Evolutionary conservation across 345 rosid genomes (phyloP).

Genomic region (Raphanus sativus): DNA sequence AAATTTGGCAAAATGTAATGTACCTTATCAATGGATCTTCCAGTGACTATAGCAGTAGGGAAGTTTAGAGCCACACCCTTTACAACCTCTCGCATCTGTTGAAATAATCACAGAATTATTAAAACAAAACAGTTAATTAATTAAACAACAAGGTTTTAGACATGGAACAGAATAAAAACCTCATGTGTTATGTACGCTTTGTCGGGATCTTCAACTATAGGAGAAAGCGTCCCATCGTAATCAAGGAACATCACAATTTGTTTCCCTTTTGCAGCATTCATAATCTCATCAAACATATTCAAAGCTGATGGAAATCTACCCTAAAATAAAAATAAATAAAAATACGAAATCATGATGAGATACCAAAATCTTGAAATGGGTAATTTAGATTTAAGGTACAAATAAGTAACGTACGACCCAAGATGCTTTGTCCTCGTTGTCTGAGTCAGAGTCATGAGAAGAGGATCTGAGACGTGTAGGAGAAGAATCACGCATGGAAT

Average conservation of each 20-base stretch:
- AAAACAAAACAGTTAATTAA: neutral
- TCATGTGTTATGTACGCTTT: slow-evolving; percentile 81
- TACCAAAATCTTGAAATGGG: neutral
- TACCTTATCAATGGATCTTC: slow-evolving; percentile 96
- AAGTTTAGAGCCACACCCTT: slow-evolving; percentile 64
- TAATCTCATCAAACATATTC: slow-evolving; percentile 66
- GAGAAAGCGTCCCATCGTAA: slow-evolving; percentile 95
- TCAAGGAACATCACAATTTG: slow-evolving; percentile 92
- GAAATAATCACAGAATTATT: neutral
- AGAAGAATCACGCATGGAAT: slow-evolving; percentile 90
- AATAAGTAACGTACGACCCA: slow-evolving; percentile 62
- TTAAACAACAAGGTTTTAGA: neutral
- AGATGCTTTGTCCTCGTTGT: slow-evolving; percentile 42
- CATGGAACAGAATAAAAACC: slow-evolving; percentile 42
- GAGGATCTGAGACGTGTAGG: slow-evolving; percentile 69
- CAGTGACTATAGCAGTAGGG: slow-evolving; percentile 95
- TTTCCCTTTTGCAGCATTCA: slow-evolving; percentile 62
- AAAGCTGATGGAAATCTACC: slow-evolving; percentile 84
- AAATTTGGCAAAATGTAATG: slow-evolving; percentile 26
- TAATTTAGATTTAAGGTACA: neutral
- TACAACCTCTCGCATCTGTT: slow-evolving; percentile 80
- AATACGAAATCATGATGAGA: neutral
- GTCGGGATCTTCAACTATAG: slow-evolving; percentile 95
- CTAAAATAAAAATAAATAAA: slow-evolving; percentile 36
- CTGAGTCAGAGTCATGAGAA: slow-evolving; percentile 35